Percentiles rank a stretch among this genome's conserved stretches.
phyloP scores from a whole-genome alignment of 495 filamentous ascomycete genomes.

The Aspergillus kassunensis region DNA sequence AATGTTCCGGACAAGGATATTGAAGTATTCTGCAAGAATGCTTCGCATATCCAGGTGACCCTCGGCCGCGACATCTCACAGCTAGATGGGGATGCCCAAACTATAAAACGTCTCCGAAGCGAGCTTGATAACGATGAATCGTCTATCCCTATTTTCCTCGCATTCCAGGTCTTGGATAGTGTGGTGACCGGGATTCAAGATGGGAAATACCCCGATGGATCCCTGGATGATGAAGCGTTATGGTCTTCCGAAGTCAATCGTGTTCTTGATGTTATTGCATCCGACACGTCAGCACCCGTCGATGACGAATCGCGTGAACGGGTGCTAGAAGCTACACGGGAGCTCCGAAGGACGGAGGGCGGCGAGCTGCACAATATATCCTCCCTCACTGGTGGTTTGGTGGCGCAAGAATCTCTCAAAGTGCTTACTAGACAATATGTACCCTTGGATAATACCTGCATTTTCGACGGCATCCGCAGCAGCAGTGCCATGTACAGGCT shows the following conservation, averaged over 20 bases:
- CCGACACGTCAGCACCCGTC: constrained; percentile 46
- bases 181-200: constrained; percentile 44
- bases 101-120: constrained; percentile 31
- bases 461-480: constrained; percentile 87
- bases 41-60: constrained; percentile 87
- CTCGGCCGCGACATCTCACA: constrained; percentile 54
- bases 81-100: constrained; percentile 32
- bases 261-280: constrained; percentile 36
- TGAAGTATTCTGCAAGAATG: constrained; percentile 92
- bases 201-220: constrained; percentile 13
- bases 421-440: constrained; percentile 95
- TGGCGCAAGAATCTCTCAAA: constrained; percentile 95
- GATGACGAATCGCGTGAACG: constrained; percentile 33
- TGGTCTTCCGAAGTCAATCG: constrained; percentile 44
- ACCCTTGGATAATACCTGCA: constrained; percentile 86
- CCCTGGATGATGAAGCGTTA: constrained; percentile 33
- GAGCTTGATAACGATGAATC: constrained; percentile 47
- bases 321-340: constrained; percentile 53
- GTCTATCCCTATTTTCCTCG: constrained; percentile 74
- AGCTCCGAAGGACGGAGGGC: constrained; percentile 72
- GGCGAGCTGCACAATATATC: constrained; percentile 93
- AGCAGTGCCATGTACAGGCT: constrained; percentile 61
- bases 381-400: constrained; percentile 84
- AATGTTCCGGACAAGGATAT: constrained; percentile 70
- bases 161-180: constrained; percentile 61